Evolutionary conservation across 768 basidiomycete species (phyloP), one percentile per base, ranked within the genome.

Genomic region (Lactarius deliciosus): DNA sequence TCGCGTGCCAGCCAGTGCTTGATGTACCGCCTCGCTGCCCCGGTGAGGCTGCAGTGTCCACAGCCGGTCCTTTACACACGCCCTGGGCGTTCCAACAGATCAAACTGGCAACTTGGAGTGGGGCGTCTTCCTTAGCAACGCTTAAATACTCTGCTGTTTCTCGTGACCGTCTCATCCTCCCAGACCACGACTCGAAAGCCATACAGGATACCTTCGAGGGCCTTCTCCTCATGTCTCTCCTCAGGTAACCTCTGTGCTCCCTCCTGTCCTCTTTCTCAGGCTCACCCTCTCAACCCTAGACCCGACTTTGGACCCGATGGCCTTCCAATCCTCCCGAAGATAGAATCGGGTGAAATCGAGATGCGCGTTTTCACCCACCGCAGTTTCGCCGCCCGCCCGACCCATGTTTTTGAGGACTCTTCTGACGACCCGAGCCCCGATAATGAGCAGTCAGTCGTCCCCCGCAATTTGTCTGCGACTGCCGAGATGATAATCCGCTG

Each of bases 311-410:
- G 73, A 28, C 72, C 72, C 2, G 61, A 74, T 36, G 76, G 77
- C 5, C 72, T 83, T 8, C 91, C 91, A 0, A 75, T 81, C 5
- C 81, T 92, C 1, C 90, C 91, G 0, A 70, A 76, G 56, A 88
- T 93, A 66, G 64, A 74, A 16, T 76, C 80, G 11, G 73, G 77
- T 1, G 76, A 75, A 2, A 81, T 89, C 61, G 76, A 78, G 50
- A 74, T 73, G 43, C 85, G 83, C 72, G 83, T 91, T 1, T 92
- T 90, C 73, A 93, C 91, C 2, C 91, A 93, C 72, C 86, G 90
- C 41, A 88, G 87, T 73, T 83, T 80, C 72, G 83, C 79, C 71
- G 91, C 83, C 0, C 81, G 91, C 2, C 89, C 90, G 0, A 86
- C 84, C 8, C 85, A 89, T 70, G 78, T 90, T 30, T 93, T 93